These are phyloP conservation scores for Neocucurbitaria cava DNA, from an alignment of 2,329 filamentous ascomycete species.

Conservation along the genomic window DNA sequence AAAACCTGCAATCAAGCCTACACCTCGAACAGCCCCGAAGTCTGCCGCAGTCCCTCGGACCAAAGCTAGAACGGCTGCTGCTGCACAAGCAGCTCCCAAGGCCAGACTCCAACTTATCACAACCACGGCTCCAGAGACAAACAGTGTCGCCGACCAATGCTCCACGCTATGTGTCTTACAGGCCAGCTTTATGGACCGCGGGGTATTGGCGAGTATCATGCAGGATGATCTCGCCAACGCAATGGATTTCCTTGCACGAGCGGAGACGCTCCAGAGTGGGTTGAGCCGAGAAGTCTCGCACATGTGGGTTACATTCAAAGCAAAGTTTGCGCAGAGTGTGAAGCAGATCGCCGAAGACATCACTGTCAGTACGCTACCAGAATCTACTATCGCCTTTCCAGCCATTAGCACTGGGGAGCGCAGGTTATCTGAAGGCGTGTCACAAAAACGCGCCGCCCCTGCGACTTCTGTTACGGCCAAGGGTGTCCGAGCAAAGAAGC, in stretches of 20 bases:
- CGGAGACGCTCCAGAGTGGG: conserved; percentile 35
- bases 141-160: conserved; percentile 44
- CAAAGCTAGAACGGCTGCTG: conserved; percentile 18
- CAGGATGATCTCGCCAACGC: conserved; percentile 42
- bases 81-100: conserved; percentile 22
- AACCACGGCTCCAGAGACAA: conserved; percentile 4
- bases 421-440: conserved; percentile 30
- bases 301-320: conserved; percentile 68
- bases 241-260: conserved; percentile 31
- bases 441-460: conserved; percentile 18
- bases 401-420: conserved; percentile 58
- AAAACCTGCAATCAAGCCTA: conserved; percentile 27
- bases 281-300: conserved; percentile 58
- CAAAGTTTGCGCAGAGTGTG: conserved; percentile 72
- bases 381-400: conserved; percentile 90
- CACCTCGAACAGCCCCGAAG: conserved; percentile 16
- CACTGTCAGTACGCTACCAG: conserved; percentile 86
- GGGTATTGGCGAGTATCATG: conserved; percentile 53
- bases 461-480: conserved; percentile 19
- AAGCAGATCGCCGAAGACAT: conserved; percentile 79
- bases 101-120: conserved; percentile 15
- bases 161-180: conserved; percentile 52
- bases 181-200: conserved; percentile 59
- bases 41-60: conserved; percentile 19
- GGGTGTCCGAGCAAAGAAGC: conserved; percentile 31